Base-by-base conservation (phyloP, 306 rosid genomes). In the Vicia sativa region DNA sequence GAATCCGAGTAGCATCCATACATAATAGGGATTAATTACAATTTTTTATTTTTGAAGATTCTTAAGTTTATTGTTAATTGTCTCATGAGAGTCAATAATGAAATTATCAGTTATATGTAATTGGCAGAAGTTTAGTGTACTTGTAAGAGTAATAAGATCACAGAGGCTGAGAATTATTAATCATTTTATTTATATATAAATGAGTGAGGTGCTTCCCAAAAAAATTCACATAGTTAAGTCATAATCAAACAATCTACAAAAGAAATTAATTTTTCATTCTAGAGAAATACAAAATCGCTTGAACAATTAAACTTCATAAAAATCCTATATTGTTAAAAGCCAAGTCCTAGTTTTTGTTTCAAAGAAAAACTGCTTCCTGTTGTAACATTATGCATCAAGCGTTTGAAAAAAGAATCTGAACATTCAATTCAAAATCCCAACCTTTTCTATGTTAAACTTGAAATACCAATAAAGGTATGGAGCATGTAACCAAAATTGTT, bases 311-410 rank as follows among this genome's bases (percentile, higher is more conserved):
- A n/a, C 19, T 50, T 10, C 56, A n/a, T 50, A 10, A 50, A 19
- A n/a, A 50, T 50, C 29, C 13, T 50, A 50, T 50, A 50, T 10
- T 18, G 56, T 50, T 50, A 50, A 50, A 50, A 45, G 19, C 19
- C 52, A 45, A 45, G 52, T 45, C 19, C 52, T 45, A n/a, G 52
- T 45, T 45, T 45, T 14, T n/a, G 52, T 6, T 44, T 9, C 16
- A 44, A 19, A 50, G 56, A 50, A 50, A 50, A 50, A 50, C 29
- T 9, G n/a, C 13, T 52, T 52, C 31, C 8, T 26, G 39, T 13
- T 55, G 19, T 25, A 26, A 26, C 18, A 26, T 55, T 16, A 55
- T 55, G 62, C 62, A 55, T 55, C 39, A 26, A 2, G 19, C 1
- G 38, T 55, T 55, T 55, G 38, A 26, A 54, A 23, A 54, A 54